These are phyloP conservation scores for Gynostemma pentaphyllum DNA, from an alignment of 306 rosid genomes.

Conservation along the genomic window DNA sequence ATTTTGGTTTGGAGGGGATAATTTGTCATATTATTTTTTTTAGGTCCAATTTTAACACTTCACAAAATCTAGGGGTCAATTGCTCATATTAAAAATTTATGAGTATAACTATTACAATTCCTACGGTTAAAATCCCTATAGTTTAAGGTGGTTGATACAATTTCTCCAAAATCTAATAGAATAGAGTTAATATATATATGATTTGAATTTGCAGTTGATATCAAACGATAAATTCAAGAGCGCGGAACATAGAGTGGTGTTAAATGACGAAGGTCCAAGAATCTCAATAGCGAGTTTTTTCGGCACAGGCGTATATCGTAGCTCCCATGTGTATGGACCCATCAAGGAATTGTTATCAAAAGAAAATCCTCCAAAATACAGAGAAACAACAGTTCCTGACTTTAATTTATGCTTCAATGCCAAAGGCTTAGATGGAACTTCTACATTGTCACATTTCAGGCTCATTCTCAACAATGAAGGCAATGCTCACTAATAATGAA, in stretches of 20 bases:
- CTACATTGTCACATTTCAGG: slow-evolving; percentile 7
- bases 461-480: no score
- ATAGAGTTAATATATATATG: not conserved
- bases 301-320: not conserved
- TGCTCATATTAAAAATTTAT: no score
- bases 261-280: slow-evolving; percentile 17
- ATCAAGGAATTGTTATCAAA: slow-evolving; percentile 14
- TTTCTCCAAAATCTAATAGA: no score
- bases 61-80: no score
- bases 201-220: slow-evolving; percentile 13
- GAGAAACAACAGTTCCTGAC: slow-evolving; percentile 6
- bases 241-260: slow-evolving; percentile 15
- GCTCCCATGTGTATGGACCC: slow-evolving; percentile 24
- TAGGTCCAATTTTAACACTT: no score
- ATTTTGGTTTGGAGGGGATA: no score
- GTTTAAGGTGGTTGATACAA: no score
- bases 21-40: no score
- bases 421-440: not conserved
- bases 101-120: no score
- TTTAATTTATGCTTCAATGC: not conserved
- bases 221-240: slow-evolving; percentile 23
- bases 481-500: no score
- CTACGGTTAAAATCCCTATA: no score
- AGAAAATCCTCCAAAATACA: not conserved
- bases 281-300: slow-evolving; percentile 9